These are phyloP conservation scores for Chaetomiaceae sp. DNA, from an alignment of 2,329 filamentous ascomycete genomes.

Conservation along the genomic window DNA sequence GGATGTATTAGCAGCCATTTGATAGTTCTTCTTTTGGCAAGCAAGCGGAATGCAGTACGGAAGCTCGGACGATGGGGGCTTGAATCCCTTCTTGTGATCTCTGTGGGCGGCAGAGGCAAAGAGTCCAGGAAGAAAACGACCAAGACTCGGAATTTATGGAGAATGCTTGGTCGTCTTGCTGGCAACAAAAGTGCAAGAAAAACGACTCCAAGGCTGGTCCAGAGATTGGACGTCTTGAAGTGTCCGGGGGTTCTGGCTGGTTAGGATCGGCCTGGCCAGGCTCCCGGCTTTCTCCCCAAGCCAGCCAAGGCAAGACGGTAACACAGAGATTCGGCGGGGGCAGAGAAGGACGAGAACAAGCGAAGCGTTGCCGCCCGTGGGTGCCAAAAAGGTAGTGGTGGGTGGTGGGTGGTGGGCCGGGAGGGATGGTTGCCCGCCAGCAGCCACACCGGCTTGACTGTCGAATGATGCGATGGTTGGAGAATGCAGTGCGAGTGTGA, in stretches of 20 bases:
- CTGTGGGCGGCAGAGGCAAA: too few species aligned
- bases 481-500: conserved; percentile 1
- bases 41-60: too few species aligned
- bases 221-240: neutral
- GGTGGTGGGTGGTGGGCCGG: neutral
- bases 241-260: neutral
- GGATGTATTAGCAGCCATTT: neutral
- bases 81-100: too few species aligned
- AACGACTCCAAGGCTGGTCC: neutral
- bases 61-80: too few species aligned
- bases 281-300: neutral
- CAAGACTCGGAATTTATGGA: too few species aligned
- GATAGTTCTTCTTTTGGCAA: too few species aligned
- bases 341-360: neutral
- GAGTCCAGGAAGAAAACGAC: neutral
- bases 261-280: neutral
- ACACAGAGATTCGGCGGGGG: neutral
- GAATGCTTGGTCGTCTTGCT: too few species aligned
- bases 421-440: neutral
- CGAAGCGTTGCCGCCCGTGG: neutral
- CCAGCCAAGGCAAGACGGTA: neutral
- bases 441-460: conserved; percentile 11
- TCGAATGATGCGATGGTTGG: conserved; percentile 15
- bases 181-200: too few species aligned
- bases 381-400: neutral